Evolutionary conservation across 2,329 filamentous ascomycete species (phyloP).

Genomic region (Alternaria alternata): DNA sequence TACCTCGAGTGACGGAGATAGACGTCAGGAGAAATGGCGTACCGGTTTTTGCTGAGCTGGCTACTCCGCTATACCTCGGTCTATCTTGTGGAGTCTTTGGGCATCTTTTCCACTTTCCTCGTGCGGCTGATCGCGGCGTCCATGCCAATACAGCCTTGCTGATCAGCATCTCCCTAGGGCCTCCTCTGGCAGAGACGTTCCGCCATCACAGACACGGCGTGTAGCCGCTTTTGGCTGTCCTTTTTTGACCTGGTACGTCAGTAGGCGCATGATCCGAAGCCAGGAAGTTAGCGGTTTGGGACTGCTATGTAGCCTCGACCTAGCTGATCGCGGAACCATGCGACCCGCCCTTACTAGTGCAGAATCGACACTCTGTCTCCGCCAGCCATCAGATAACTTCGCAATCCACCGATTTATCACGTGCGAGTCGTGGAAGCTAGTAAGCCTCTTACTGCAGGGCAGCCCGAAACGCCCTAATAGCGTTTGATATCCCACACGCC

Average conservation of each 20-base stretch:
- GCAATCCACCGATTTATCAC: not conserved
- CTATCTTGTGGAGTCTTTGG: not conserved
- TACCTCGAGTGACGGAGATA: not conserved
- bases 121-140: not conserved
- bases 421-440: not conserved
- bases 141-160: not conserved
- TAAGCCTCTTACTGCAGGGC: slow-evolving; percentile 11
- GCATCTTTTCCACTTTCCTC: not conserved
- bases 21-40: not conserved
- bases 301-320: not conserved
- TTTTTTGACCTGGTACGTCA: not conserved
- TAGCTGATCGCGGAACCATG: slow-evolving; percentile 1
- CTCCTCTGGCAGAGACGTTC: slow-evolving; percentile 1
- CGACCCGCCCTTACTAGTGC: not conserved
- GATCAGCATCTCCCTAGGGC: slow-evolving; percentile 5
- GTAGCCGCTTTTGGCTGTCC: slow-evolving; percentile 9
- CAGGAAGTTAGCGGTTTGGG: not conserved
- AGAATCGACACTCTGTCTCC: slow-evolving; percentile 3
- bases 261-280: not conserved
- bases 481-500: slow-evolving; percentile 1
- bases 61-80: not conserved
- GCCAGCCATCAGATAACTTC: not conserved
- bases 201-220: not conserved
- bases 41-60: not conserved
- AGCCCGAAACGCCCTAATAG: not conserved